Evolutionary conservation across 2,329 filamentous ascomycete genomes (phyloP).

Genomic region (Passalora sequoiae): DNA sequence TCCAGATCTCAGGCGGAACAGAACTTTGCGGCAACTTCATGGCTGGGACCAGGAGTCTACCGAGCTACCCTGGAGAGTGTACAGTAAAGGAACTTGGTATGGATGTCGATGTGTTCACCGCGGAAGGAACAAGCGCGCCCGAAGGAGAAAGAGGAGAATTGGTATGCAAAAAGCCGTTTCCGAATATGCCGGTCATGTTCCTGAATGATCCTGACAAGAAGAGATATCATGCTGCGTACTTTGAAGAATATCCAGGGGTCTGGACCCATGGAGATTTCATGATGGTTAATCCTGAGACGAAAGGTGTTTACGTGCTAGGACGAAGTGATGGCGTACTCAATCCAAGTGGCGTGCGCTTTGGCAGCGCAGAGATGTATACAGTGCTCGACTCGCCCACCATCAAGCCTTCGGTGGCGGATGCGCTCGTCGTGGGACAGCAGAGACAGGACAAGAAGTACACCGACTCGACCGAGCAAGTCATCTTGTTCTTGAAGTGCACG

Average conservation of each 20-base stretch:
- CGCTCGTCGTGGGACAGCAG: conserved; percentile 70
- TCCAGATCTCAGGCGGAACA: conserved; percentile 64
- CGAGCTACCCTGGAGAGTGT: conserved; percentile 56
- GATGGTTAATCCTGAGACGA: conserved; percentile 60
- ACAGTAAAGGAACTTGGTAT: conserved; percentile 50
- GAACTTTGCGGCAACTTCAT: conserved; percentile 64
- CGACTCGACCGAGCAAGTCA: conserved; percentile 52
- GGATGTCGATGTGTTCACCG: conserved; percentile 55
- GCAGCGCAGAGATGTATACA: conserved; percentile 70
- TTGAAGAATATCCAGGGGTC: conserved; percentile 47
- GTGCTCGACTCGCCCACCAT: conserved; percentile 62
- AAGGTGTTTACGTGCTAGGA: conserved; percentile 60
- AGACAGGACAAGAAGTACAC: conserved; percentile 40
- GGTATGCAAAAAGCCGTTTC: conserved; percentile 62
- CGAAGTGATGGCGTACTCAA: conserved; percentile 66
- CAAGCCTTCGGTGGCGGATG: conserved; percentile 56
- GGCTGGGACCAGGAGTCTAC: conserved; percentile 61
- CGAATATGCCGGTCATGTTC: conserved; percentile 60
- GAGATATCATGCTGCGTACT: conserved; percentile 41
- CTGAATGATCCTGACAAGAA: conserved; percentile 36
- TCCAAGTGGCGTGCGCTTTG: conserved; percentile 70
- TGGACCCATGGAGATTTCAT: conserved; percentile 82
- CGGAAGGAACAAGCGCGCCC: conserved; percentile 46
- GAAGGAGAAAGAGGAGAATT: conserved; percentile 67
- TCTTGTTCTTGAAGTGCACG: conserved; percentile 46